Evolutionary conservation across 306 rosid species (phyloP), one percentile per base, ranked within the genome.

Genomic region (Gleditsia sinensis): DNA sequence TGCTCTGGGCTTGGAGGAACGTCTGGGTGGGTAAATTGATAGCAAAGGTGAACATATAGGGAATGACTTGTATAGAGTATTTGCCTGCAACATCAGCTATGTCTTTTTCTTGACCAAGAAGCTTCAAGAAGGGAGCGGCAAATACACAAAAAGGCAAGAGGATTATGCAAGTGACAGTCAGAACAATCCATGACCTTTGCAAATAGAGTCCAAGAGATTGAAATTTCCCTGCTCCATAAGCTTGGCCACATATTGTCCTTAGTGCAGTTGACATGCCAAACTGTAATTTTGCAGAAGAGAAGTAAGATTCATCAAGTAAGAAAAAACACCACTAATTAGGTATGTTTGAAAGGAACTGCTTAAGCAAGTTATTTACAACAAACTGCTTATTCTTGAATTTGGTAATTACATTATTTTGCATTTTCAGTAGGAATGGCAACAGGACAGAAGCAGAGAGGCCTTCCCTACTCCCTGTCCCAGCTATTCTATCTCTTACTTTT

Each of bases 201-300:
- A 92, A 67, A 75, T 86, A 92, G 36, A 90, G 62, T 1, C 96
- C 92, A 19, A 88, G 91, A 61, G 72, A 43, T 32, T 83, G 33
- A 21, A 86, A 68, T 49, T 82, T 78, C 43, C 98, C 92, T 33
- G 96, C 98, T 1, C 98, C 96, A 77, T 67, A 88, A 6, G 94
- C 94, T 86, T 92, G 96, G 4, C 98, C 96, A 79, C 96, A 92
- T 0, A 92, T 80, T 60, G 94, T 92, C 75, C 72, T 85, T 2
- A 88, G 34, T 19, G 94, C 91, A 69, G 82, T 78, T 72, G 92
- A 88, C 98, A 92, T 91, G 1, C 96, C 96, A 67, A 53, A 46
- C 86, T 74, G 73, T 67, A 78, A 74, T 42, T 74, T 50, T 34
- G n/a, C 10, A 3, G 1, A 14, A 34, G 24, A 87, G 23, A n/a